phyloP scores from a whole-genome alignment of 768 basidiomycete species.

The Agaricus subrufescens region DNA sequence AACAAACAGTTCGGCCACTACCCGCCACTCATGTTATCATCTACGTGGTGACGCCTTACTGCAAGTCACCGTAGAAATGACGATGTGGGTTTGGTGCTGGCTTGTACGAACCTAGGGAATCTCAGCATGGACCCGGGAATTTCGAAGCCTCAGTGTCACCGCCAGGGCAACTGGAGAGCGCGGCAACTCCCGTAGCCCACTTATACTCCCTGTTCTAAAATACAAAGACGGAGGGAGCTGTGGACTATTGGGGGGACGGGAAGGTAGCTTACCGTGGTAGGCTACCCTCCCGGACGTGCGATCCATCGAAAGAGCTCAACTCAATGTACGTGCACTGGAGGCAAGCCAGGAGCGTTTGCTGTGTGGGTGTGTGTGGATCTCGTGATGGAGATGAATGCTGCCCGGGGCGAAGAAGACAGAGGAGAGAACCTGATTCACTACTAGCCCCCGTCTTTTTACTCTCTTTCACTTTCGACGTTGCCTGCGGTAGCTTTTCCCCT shows the following conservation, averaged over 20 bases:
- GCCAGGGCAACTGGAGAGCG: not conserved
- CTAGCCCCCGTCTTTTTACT: not conserved
- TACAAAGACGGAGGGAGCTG: not conserved
- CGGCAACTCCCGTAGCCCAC: not conserved
- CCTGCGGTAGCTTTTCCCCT: constrained; percentile 10
- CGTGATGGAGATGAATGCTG: too few relatives aligned
- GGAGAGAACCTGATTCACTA: not conserved
- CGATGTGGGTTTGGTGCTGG: not conserved
- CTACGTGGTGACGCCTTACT: not conserved
- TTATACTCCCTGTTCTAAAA: constrained; percentile 3
- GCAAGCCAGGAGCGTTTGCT: not conserved
- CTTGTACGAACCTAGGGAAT: not conserved
- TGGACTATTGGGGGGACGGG: not conserved
- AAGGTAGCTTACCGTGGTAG: not conserved
- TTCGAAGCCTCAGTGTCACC: not conserved
- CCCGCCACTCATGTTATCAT: not conserved
- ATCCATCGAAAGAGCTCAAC: not conserved
- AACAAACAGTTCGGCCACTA: not conserved
- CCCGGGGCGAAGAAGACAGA: too few relatives aligned
- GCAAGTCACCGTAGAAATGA: not conserved
- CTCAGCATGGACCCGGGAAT: not conserved
- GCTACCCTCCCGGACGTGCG: constrained; percentile 4
- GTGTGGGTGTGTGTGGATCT: not conserved
- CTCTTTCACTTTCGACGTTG: constrained; percentile 7
- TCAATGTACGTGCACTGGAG: not conserved